Percentiles rank a stretch among this genome's conserved stretches.
Conservation (phyloP, 352 stramenopile species). For the Phytophthora tentaculata region DNA sequence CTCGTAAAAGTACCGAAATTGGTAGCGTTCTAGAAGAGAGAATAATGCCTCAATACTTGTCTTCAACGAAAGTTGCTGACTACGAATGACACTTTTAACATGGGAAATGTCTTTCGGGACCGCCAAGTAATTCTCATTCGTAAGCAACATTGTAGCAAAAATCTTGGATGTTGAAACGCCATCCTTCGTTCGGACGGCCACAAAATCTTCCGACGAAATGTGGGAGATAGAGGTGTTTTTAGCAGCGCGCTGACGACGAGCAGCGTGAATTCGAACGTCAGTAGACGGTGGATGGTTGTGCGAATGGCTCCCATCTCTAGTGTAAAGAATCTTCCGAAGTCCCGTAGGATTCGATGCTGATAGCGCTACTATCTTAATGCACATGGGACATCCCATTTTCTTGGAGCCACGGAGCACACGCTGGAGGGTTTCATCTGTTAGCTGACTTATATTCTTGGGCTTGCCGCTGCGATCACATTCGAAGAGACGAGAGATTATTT, state of each 20-base stretch:
- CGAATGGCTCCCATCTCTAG: background rate
- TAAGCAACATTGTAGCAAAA: background rate
- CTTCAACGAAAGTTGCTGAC: background rate
- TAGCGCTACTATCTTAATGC: background rate
- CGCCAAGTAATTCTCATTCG: background rate
- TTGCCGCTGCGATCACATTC: background rate
- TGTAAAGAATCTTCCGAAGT: background rate
- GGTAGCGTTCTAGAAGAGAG: background rate
- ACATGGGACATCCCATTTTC: background rate
- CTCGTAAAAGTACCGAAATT: background rate
- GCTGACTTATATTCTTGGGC: background rate
- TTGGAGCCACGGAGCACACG: background rate
- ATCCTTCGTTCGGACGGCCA: background rate
- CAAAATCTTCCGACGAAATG: background rate
- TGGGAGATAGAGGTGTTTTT: background rate
- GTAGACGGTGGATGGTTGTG: background rate
- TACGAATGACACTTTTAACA: background rate
- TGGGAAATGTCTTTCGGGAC: background rate
- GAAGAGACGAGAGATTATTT: background rate
- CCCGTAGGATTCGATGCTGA: background rate
- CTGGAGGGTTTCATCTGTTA: background rate
- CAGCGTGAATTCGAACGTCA: background rate
- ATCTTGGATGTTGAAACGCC: background rate
- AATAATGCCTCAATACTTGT: background rate
- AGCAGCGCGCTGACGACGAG: background rate